Evolutionary conservation across 1,284 basidiomycete species (phyloP).

Genomic region (Violaceomyces palustris): DNA sequence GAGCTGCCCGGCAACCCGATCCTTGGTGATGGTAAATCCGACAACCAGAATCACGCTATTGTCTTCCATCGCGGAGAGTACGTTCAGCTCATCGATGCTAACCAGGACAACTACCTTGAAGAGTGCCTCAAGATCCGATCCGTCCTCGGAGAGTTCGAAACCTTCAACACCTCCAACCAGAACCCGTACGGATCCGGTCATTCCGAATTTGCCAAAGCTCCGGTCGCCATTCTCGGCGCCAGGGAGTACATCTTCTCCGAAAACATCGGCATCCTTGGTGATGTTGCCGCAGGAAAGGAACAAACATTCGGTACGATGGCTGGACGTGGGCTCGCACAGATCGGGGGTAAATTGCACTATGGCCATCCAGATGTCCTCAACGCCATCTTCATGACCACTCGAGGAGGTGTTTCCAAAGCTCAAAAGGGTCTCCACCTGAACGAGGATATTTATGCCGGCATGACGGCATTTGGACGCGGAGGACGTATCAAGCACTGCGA

Average conservation of each 20-base stretch:
- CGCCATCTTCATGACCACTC: conserved; percentile 94
- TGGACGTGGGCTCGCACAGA: conserved; percentile 89
- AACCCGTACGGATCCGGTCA: conserved; percentile 79
- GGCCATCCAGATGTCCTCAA: conserved; percentile 99
- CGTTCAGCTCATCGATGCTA: conserved; percentile 96
- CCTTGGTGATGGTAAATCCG: conserved; percentile 96
- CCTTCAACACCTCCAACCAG: conserved; percentile 76
- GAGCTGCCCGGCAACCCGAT: conserved; percentile 98
- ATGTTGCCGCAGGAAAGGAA: conserved; percentile 97
- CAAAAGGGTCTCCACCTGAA: conserved; percentile 97
- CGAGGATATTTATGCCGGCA: conserved; percentile 99
- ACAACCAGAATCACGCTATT: conserved; percentile 99
- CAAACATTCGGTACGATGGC: conserved; percentile 98
- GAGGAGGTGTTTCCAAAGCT: conserved; percentile 96
- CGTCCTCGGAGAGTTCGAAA: conserved; percentile 95
- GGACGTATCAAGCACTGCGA: conserved; percentile 98
- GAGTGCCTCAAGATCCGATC: conserved; percentile 99
- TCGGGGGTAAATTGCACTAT: conserved; percentile 97
- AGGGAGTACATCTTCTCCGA: conserved; percentile 99
- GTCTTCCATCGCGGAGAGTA: conserved; percentile 99
- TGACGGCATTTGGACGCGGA: conserved; percentile 95
- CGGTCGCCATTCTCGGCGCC: conserved; percentile 95
- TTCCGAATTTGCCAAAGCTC: conserved; percentile 67
- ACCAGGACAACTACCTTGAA: conserved; percentile 99
- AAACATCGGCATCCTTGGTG: conserved; percentile 98